Base-by-base conservation (phyloP, 441 rosid species). In the Dalechampia spathulata region DNA sequence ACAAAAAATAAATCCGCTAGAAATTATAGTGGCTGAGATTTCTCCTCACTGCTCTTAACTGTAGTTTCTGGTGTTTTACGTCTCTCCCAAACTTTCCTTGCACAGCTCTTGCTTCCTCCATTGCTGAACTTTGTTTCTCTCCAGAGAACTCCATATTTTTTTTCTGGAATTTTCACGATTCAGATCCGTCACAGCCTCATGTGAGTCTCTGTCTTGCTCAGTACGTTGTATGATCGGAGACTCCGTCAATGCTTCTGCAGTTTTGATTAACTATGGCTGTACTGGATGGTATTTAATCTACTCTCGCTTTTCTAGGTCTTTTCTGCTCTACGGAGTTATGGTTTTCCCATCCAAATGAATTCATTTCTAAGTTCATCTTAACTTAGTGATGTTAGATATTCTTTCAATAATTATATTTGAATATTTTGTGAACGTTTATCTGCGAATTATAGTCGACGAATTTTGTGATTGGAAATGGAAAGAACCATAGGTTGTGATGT, bases 1-100 rank as follows among this genome's bases (percentile, higher is more conserved):
- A 23, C 13, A 36, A 52, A 61, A 58, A 65, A 63, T 58, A 76
- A 73, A 72, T 54, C 71, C 66, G 11, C 61, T 62, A 61, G 72
- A 82, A 79, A 77, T 78, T 71, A 69, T 88, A 84, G 95, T 87
- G 98, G 98, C 96, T 88, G 95, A 88, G 90, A 84, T 71, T 92
- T 74, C 67, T 75, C 71, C 79, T 30, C 1, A 13, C n/a, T 34
- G n/a, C 3, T 7, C 64, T 25, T 61, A 28, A 44, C 21, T 57
- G 62, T 51, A 51, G 74, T 55, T 79, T 78, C 78, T 79, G 78
- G 76, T 71, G 69, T 60, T 58, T 70, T 61, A 54, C 73, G 79
- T 70, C 71, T 61, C 67, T 19, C 60, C 52, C 50, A 58, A 42
- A 51, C 40, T 49, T 58, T 63, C 36, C 39, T 60, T 50, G 49